Evolutionary conservation across 208 protist genomes (phyloP), one percentile per base, ranked within the genome.

Genomic region (Leishmania mexicana): DNA sequence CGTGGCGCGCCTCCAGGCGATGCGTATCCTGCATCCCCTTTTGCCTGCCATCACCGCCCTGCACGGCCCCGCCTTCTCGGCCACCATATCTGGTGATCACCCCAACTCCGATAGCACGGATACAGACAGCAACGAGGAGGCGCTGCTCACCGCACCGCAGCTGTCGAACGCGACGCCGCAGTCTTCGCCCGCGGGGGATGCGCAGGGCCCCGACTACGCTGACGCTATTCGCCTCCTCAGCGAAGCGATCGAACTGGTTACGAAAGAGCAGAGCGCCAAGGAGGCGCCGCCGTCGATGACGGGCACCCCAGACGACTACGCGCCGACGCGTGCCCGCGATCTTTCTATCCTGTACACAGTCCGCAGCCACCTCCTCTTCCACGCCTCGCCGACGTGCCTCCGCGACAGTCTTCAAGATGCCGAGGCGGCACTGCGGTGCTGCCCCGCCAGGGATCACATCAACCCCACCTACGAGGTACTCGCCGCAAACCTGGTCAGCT

Each of bases 321-420:
- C 19, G 47, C 65, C 71, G 35, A 58, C 75, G 64, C 78, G 57
- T 60, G 77, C 78, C 8, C 83, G 83, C 1, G 83, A 85, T 51
- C 57, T 85, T 21, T 85, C 83, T 24, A 85, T 85, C 28, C 78
- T 85, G 19, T 82, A 85, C 74, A 85, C 83, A 24, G 75, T 85
- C 17, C 83, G 83, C 42, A 85, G 83, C 54, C 83, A 85, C 54
- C 74, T 85, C 2, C 67, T 79, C 78, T 85, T 85, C 51, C 83
- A 85, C 67, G 62, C 68, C 73, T 75, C 83, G 19, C 49, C 76
- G 2, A 68, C 72, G 62, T 76, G 54, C 78, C 83, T 85, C 42
- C 54, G 70, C 38, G 28, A 82, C 83, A 85, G 83, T 45, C 74
- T 85, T 4, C 76, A 72, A 3, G 83, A 85, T 47, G 83, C 78